phyloP scores from a whole-genome alignment of 2,329 filamentous ascomycete genomes.

The Anisogramma anomala region DNA sequence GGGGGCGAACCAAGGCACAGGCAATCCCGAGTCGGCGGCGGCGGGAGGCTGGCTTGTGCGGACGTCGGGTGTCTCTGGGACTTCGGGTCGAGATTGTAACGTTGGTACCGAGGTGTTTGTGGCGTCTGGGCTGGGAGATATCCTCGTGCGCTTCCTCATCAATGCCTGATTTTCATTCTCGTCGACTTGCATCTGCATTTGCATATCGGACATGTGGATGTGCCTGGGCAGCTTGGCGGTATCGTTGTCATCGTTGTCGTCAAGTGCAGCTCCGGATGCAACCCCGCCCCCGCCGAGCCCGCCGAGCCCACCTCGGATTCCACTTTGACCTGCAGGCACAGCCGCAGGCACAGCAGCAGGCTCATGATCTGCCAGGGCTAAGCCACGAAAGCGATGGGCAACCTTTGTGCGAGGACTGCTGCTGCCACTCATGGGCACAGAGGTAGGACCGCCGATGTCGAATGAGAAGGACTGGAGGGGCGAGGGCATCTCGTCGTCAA shows the following conservation, averaged over 20 bases:
- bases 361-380: slow-evolving; percentile 26
- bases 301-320: too few relatives aligned
- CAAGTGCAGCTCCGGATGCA: slow-evolving; percentile 14
- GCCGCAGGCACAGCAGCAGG: neutral
- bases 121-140: neutral
- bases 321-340: slow-evolving; percentile 13
- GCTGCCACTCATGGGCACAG: slow-evolving; percentile 32
- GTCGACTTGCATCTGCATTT: slow-evolving; percentile 2
- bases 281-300: slow-evolving; percentile 34
- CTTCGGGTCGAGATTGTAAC: slow-evolving; percentile 18
- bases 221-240: neutral
- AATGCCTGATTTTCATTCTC: slow-evolving; percentile 15
- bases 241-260: slow-evolving; percentile 4
- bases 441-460: slow-evolving; percentile 21
- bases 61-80: slow-evolving; percentile 4
- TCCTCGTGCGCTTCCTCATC: slow-evolving; percentile 13
- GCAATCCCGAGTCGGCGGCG: neutral
- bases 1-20: neutral
- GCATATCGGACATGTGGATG: neutral
- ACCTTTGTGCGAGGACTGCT: slow-evolving; percentile 42
- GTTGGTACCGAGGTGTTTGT: neutral
- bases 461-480: slow-evolving; percentile 32
- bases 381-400: slow-evolving; percentile 39
- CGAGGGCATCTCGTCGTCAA: slow-evolving; percentile 8
- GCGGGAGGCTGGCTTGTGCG: neutral